Conservation (phyloP, 257 asterid genomes). For the Salvia splendens region DNA sequence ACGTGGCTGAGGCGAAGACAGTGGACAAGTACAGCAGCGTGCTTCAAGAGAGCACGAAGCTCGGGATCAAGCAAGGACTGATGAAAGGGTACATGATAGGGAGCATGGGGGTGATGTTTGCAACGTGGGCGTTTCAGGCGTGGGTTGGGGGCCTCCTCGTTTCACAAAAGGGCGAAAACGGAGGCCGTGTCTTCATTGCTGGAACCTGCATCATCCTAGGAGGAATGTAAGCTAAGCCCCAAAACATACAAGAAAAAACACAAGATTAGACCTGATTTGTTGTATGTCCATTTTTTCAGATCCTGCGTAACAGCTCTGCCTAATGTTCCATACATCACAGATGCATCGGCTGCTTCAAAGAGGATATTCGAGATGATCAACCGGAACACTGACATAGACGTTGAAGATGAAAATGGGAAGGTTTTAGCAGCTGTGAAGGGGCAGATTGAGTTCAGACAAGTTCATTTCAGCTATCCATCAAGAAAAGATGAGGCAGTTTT, state of each 20-base stretch:
- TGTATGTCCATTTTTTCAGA: conserved; percentile 23
- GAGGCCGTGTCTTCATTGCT: conserved; percentile 43
- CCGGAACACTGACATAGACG: conserved; percentile 37
- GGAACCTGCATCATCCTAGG: conserved; percentile 42
- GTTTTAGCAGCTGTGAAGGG: conserved; percentile 33
- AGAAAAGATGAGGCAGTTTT: conserved; percentile 41
- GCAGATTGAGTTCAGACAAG: conserved; percentile 46
- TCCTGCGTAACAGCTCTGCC: conserved; percentile 42
- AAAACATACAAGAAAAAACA: background rate
- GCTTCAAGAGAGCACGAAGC: conserved; percentile 37
- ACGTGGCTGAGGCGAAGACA: conserved; percentile 44
- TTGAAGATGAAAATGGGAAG: conserved; percentile 31
- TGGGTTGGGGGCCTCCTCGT: conserved; percentile 52
- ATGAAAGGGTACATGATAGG: conserved; percentile 53
- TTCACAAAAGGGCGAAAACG: conserved; percentile 44
- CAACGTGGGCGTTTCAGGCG: conserved; percentile 47
- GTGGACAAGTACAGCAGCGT: conserved; percentile 38
- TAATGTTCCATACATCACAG: conserved; percentile 42
- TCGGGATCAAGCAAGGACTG: conserved; percentile 50
- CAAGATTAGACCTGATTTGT: background rate
- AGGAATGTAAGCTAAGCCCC: conserved; percentile 43
- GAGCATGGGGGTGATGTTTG: conserved; percentile 51
- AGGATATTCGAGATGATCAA: conserved; percentile 45
- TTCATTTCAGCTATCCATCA: conserved; percentile 47
- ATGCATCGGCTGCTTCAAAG: conserved; percentile 43